Base-by-base conservation (phyloP, 2,329 filamentous ascomycete genomes). In the Fusarium buharicum region DNA sequence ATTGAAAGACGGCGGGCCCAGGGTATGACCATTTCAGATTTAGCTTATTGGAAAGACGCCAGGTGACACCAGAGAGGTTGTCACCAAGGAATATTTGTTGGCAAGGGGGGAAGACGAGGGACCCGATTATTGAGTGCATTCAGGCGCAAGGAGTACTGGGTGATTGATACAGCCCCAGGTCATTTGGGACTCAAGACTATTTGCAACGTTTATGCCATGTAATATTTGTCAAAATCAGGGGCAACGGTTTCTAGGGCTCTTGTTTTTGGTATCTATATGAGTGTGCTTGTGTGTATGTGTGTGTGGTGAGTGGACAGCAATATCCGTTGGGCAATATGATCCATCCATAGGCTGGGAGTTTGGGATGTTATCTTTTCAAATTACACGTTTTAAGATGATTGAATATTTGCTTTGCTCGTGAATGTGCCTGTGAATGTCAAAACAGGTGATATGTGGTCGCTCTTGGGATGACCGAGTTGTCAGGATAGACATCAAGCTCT, bases 71-170 rank as follows among this genome's bases (percentile, higher is more conserved):
- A 27, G 34, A 39, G 28, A 17, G 37, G 24, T 20, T 14, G 45
- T 57, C 44, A 24, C 33, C 2, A 16, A 44, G 43, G n/a, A 37
- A 28, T 30, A 44, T 20, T 45, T 12, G 40, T 59, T 20, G 33
- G 46, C 37, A 40, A 50, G 33, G 50, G 49, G 47, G 38, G 41
- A 30, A 50, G 30, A n/a, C 12, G 10, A 30, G 11, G 28, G 13
- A n/a, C 14, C 48, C 49, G 44, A 43, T 41, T 39, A 63, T 50
- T 49, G 56, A 55, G 53, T 54, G 51, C 64, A 68, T 68, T 58
- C 39, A 54, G 68, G 68, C 68, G 68, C 55, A 72, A 53, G 70
- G 69, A 68, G 70, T 71, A 68, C 56, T 36, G 54, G 60, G 64
- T 58, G 54, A 52, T 59, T 48, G 56, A 59, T 37, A 58, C 44